Conservation (phyloP, 345 rosid species). For the Rhodomyrtus tomentosa region DNA sequence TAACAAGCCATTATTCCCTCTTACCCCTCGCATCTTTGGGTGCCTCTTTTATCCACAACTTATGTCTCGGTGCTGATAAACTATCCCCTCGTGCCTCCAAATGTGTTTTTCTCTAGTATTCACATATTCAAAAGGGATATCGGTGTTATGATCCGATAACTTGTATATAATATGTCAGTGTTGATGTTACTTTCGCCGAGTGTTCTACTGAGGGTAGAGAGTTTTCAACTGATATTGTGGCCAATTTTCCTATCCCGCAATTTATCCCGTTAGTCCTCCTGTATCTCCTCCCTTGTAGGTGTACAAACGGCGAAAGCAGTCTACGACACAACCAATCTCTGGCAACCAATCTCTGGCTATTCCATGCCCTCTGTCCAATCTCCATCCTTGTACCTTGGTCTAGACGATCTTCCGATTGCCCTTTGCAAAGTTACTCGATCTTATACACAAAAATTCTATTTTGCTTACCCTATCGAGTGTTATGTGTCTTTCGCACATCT, state of each 20-base stretch:
- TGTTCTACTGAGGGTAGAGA: neutral
- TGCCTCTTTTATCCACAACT: neutral
- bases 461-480: neutral
- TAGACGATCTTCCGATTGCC: too few species aligned
- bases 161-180: neutral
- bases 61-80: neutral
- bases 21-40: neutral
- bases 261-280: neutral
- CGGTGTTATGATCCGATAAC: neutral
- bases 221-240: neutral
- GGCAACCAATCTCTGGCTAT: rapidly evolving
- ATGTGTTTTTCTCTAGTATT: neutral
- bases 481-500: neutral
- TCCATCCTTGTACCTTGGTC: neutral
- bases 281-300: neutral
- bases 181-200: neutral
- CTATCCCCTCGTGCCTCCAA: neutral
- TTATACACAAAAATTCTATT: too few species aligned
- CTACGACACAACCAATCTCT: rapidly evolving
- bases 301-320: rapidly evolving
- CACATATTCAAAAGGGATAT: neutral
- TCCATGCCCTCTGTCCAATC: neutral
- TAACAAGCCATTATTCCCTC: neutral
- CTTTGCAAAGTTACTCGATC: too few species aligned
- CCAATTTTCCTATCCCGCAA: neutral